A percentile compares a stretch with the other conserved stretches of the same genome.
These are phyloP conservation scores for Chytriomyces sp. DNA, from an alignment of 192 early-diverging fungal genomes.

Conservation along the genomic window DNA sequence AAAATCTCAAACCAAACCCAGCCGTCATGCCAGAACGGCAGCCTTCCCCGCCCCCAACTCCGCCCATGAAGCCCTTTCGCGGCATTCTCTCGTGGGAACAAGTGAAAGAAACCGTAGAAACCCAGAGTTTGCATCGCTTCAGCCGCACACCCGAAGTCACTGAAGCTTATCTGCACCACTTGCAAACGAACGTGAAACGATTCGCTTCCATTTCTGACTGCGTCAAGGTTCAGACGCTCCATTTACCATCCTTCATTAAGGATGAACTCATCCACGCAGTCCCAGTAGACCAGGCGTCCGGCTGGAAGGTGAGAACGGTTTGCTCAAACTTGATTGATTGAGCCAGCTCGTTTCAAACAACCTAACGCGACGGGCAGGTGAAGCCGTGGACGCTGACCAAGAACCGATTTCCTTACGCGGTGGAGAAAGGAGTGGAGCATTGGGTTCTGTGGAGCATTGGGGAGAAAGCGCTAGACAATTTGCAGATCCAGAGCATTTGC, in stretches of 20 bases:
- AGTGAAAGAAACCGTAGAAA: neutral
- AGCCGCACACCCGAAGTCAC: neutral
- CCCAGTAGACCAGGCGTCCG: neutral
- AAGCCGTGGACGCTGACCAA: neutral
- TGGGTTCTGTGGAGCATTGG: constrained; percentile 14
- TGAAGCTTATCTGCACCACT: neutral
- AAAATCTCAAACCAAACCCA: no score
- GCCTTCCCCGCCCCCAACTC: neutral
- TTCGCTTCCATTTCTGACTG: constrained; percentile 11
- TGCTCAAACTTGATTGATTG: neutral
- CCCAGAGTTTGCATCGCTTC: neutral
- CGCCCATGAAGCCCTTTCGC: neutral
- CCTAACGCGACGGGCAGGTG: neutral
- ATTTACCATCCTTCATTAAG: neutral
- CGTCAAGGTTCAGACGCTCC: constrained; percentile 8
- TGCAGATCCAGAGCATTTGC: neutral
- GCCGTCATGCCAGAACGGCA: no score
- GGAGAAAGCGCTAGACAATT: neutral
- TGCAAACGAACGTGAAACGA: neutral
- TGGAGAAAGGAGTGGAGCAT: constrained; percentile 31
- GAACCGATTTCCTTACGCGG: constrained; percentile 24
- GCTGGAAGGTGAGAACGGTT: neutral
- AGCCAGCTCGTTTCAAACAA: neutral
- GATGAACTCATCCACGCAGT: neutral
- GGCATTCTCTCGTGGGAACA: neutral